Evolutionary conservation across 371 early-diverging fungal species (phyloP).

Genomic region (Blyttiomyces sp.): DNA sequence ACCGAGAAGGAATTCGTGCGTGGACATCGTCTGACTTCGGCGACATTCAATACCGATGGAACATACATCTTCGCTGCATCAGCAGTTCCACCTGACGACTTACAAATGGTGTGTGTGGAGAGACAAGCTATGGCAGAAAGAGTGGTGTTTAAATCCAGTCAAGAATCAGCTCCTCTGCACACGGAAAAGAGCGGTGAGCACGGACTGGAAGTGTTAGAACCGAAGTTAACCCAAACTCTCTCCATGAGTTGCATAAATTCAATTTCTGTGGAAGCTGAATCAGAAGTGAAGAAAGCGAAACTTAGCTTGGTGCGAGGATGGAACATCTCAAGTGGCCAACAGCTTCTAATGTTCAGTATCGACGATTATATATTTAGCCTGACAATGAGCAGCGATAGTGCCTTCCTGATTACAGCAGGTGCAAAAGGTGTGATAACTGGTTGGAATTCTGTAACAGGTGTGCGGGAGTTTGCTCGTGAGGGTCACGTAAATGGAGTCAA

Average conservation of each 20-base stretch:
- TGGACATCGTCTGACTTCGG: slow-evolving; percentile 18
- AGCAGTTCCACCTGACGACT: slow-evolving; percentile 23
- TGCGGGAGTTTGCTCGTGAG: slow-evolving; percentile 14
- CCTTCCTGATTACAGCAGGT: slow-evolving; percentile 7
- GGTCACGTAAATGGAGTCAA: slow-evolving; percentile 6
- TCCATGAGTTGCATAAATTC: background rate
- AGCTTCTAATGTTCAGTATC: slow-evolving; percentile 7
- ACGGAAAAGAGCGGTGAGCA: too few relatives aligned
- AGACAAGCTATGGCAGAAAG: slow-evolving; percentile 3
- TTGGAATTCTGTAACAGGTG: slow-evolving; percentile 4
- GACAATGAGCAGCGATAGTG: background rate
- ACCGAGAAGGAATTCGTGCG: slow-evolving; percentile 13
- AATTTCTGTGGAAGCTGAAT: slow-evolving; percentile 13
- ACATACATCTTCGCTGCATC: slow-evolving; percentile 12
- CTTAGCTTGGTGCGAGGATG: slow-evolving; percentile 14
- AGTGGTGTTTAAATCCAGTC: too few relatives aligned
- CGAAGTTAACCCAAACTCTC: too few relatives aligned
- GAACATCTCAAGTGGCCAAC: slow-evolving; percentile 24
- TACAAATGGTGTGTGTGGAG: slow-evolving; percentile 22
- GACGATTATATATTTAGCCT: slow-evolving; percentile 18
- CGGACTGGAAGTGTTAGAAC: too few relatives aligned
- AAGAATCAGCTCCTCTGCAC: too few relatives aligned
- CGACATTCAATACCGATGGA: slow-evolving; percentile 10
- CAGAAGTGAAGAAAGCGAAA: slow-evolving; percentile 9
- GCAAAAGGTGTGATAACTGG: slow-evolving; percentile 10